Percentiles rank a stretch among this genome's conserved stretches.
phyloP scores from a whole-genome alignment of 139 green algal species.

The Raphidocelis subcapitata region DNA sequence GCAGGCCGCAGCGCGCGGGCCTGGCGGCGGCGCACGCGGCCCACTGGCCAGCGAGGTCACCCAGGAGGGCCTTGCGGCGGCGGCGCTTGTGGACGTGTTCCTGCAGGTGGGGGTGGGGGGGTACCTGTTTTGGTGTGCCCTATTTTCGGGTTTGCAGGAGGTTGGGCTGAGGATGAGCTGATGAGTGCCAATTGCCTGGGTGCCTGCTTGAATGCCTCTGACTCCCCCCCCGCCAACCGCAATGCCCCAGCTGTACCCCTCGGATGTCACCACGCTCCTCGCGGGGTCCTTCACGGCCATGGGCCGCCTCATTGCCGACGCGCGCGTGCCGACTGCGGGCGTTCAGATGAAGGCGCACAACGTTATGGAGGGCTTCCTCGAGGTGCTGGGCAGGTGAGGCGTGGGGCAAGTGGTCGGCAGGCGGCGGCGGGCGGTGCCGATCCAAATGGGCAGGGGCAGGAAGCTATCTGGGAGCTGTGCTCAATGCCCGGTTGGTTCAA shows the following conservation, averaged over 20 bases:
- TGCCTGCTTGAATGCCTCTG: no score
- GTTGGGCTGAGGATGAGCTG: no score
- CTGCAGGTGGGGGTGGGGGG: slow-evolving; percentile 31
- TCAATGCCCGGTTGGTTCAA: no score
- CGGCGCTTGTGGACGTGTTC: slow-evolving; percentile 48
- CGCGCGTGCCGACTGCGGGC: slow-evolving; percentile 14
- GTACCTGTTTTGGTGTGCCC: not conserved
- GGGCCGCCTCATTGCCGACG: slow-evolving; percentile 30
- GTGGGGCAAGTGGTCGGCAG: no score
- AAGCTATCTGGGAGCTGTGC: no score
- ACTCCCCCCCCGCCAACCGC: no score
- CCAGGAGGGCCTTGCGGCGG: slow-evolving; percentile 43
- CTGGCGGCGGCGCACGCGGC: not conserved
- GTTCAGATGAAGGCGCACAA: slow-evolving; percentile 26
- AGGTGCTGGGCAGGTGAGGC: slow-evolving; percentile 27
- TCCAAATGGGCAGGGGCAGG: no score
- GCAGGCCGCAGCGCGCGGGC: not conserved
- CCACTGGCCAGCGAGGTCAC: slow-evolving; percentile 38
- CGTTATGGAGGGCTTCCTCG: slow-evolving; percentile 44
- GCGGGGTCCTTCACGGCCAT: slow-evolving; percentile 35
- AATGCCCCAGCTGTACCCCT: slow-evolving; percentile 21
- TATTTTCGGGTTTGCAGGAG: not conserved
- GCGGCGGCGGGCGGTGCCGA: no score
- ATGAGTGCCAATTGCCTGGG: no score
- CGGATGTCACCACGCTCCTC: slow-evolving; percentile 37